Conservation (phyloP, 2,329 filamentous ascomycete genomes). For the Apiospora marii region DNA sequence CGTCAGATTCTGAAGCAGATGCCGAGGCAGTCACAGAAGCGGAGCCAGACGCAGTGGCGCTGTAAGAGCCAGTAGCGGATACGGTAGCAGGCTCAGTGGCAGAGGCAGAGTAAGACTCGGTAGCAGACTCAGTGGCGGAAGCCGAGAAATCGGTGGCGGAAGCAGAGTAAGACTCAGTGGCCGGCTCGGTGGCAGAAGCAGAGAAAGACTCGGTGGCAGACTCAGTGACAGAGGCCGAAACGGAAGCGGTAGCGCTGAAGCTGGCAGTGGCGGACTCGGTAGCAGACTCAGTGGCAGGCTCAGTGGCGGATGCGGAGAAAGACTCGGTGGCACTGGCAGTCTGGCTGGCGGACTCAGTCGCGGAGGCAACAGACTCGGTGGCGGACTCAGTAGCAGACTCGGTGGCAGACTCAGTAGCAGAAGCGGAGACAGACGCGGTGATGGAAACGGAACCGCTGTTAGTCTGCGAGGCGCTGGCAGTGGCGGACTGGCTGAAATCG, state of each 20-base stretch:
- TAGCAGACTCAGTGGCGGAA: not conserved
- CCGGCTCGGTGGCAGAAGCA: not conserved
- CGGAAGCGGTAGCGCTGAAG: not conserved
- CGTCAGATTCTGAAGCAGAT: not conserved
- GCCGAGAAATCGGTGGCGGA: not conserved
- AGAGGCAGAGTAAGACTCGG: not conserved
- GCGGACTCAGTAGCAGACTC: not conserved
- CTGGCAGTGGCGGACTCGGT: not conserved
- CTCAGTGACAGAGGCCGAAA: not conserved
- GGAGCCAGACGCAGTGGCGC: too few relatives aligned
- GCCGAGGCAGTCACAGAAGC: too few relatives aligned
- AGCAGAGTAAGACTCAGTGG: not conserved
- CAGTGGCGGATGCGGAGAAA: constrained; percentile 12
- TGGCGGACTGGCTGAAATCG: not conserved
- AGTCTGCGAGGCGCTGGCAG: constrained; percentile 10
- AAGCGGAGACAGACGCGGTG: constrained; percentile 12
- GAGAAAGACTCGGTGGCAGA: not conserved
- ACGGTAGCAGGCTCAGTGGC: not conserved
- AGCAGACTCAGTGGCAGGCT: not conserved
- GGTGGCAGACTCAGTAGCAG: constrained; percentile 1
- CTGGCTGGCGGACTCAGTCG: not conserved
- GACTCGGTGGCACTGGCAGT: constrained; percentile 19
- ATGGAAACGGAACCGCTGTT: too few relatives aligned
- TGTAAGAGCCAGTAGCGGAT: not conserved
- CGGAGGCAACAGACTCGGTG: not conserved